These are phyloP conservation scores for Moesziomyces sp. DNA, from an alignment of 1,284 basidiomycete species.

Conservation along the genomic window DNA sequence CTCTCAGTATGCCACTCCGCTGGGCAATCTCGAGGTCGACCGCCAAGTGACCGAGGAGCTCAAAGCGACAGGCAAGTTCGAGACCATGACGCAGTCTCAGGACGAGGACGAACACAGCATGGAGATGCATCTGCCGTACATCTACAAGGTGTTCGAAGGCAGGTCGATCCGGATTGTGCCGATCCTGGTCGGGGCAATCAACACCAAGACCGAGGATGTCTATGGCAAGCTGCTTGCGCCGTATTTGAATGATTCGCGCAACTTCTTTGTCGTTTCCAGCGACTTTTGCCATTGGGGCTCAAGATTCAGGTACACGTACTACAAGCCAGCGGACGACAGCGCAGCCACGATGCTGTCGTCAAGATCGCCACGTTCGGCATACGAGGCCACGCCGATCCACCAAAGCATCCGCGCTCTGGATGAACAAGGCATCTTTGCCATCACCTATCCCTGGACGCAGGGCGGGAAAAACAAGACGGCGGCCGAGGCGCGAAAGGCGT, in stretches of 20 bases:
- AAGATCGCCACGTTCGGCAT: conserved; percentile 8
- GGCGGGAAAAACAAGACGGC: conserved; percentile 46
- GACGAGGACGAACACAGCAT: conserved; percentile 97
- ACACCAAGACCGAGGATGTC: conserved; percentile 73
- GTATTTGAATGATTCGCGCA: conserved; percentile 80
- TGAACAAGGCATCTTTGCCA: conserved; percentile 79
- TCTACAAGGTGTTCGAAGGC: conserved; percentile 86
- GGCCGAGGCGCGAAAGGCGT: conserved; percentile 41
- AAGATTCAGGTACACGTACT: conserved; percentile 85
- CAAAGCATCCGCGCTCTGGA: conserved; percentile 81
- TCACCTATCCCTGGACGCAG: conserved; percentile 71
- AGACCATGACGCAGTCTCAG: conserved; percentile 74
- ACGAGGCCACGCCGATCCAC: conserved; percentile 57
- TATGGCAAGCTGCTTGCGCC: conserved; percentile 82
- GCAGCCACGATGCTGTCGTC: conserved; percentile 53
- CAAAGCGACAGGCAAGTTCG: conserved; percentile 77
- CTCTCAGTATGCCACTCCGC: conserved; percentile 81
- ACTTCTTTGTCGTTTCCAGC: conserved; percentile 88
- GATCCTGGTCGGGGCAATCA: conserved; percentile 87
- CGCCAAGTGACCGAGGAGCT: conserved; percentile 77
- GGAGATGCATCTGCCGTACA: conserved; percentile 96
- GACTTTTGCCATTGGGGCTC: conserved; percentile 97
- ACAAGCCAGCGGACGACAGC: conserved; percentile 76
- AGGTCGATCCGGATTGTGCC: conserved; percentile 85
- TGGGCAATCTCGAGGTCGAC: conserved; percentile 85